Base-by-base conservation (phyloP, 495 filamentous ascomycete species). In the Evernia prunastri region DNA sequence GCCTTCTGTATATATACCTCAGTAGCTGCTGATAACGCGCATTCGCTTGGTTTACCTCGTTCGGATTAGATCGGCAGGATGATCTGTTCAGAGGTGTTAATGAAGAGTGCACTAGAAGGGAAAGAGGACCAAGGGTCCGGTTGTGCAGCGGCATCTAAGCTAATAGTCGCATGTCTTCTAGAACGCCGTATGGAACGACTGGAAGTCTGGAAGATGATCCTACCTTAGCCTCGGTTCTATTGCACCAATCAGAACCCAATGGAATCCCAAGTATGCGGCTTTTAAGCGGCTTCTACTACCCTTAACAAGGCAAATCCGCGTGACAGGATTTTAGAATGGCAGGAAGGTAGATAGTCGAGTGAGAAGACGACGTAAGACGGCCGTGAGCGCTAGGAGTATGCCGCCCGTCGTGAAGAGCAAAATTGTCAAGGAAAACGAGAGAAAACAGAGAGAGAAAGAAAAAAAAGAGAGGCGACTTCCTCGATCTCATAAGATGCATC, bases 11-110 rank as follows among this genome's bases (percentile, higher is more conserved):
- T 6, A 51, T 5, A 51, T 27, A 23, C 25, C 51, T 56, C 36
- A 13, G 17, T 33, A 27, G 20, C 37, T 42, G 56, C 51, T 63
- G 61, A 63, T 63, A 63, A 57, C 29, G 51, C 49, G 29, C 43
- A 31, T 45, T 36, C 51, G 17, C 49, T 33, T 40, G 12, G 37
- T 27, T 54, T 42, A 10, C 39, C 0, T 29, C 3, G 37, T 20
- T 1, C 1, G 37, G 7, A 36, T 5, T 53, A 53, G 43, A 25
- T 42, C 25, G 4, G 7, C 57, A 43, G 15, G 3, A 39, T 17
- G 12, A 59, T 40, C 36, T 18, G 9, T 13, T 43, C n/a, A n/a
- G n/a, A n/a, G n/a, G n/a, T n/a, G n/a, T n/a, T n/a, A n/a, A 43
- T 59, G 5, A 0, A 18, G 27, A 53, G 27, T 29, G 0, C 11